Evolutionary conservation across 1,284 basidiomycete species (phyloP).

Genomic region (Malassezia pachydermatis): DNA sequence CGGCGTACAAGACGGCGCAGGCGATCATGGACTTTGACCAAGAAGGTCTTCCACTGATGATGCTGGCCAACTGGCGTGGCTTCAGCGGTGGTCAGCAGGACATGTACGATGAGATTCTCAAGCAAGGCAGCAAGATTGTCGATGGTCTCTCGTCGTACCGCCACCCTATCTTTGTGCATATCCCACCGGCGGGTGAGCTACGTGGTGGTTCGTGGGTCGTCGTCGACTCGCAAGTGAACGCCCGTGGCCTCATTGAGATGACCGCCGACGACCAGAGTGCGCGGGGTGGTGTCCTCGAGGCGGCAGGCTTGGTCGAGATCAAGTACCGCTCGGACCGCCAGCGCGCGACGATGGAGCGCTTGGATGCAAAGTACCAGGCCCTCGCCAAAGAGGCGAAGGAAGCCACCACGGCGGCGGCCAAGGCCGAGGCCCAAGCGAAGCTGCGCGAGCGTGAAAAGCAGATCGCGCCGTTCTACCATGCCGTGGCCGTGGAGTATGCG

Average conservation of each 20-base stretch:
- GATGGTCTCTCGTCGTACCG: constrained; percentile 94
- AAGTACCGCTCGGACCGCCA: constrained; percentile 62
- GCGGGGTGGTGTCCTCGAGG: constrained; percentile 85
- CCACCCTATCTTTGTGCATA: constrained; percentile 98
- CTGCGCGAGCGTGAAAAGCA: constrained; percentile 70
- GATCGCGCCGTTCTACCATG: constrained; percentile 80
- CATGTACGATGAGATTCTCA: constrained; percentile 57
- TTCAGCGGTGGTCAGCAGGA: constrained; percentile 99
- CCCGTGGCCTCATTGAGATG: constrained; percentile 88
- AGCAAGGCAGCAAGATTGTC: constrained; percentile 61
- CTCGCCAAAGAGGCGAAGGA: constrained; percentile 59
- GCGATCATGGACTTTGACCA: constrained; percentile 98
- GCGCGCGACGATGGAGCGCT: constrained; percentile 83
- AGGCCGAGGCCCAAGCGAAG: constrained; percentile 50
- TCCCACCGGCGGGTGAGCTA: constrained; percentile 94
- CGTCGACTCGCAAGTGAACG: constrained; percentile 85
- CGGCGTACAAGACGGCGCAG: constrained; percentile 99
- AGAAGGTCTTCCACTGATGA: constrained; percentile 89
- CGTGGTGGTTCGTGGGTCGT: constrained; percentile 99
- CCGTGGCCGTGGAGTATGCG: constrained; percentile 85
- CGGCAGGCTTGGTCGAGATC: constrained; percentile 76
- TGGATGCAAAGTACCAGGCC: constrained; percentile 72
- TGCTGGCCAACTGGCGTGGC: constrained; percentile 99
- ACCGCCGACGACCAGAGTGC: constrained; percentile 72
- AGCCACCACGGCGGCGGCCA: constrained; percentile 57